A percentile compares a stretch with the other conserved stretches of the same genome.
Conservation (phyloP, 148 eudicot species). For the Bassia scoparia region DNA sequence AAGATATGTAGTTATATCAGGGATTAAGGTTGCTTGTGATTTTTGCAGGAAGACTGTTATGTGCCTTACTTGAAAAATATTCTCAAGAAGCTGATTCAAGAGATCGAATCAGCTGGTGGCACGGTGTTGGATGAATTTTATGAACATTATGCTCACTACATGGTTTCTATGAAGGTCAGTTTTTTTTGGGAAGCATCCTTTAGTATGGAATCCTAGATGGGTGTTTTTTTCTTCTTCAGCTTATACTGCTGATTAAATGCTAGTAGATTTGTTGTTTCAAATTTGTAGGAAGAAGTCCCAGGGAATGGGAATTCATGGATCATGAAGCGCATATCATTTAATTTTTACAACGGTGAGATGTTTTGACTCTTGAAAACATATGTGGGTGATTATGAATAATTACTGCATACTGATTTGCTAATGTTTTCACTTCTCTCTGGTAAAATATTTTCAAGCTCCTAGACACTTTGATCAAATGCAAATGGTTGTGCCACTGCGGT, state of each 20-base stretch:
- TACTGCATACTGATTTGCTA: background rate
- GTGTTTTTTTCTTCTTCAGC: background rate
- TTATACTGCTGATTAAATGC: too few species aligned
- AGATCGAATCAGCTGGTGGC: constrained; percentile 60
- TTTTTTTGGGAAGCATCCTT: background rate
- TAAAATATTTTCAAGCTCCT: constrained; percentile 26
- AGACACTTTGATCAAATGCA: constrained; percentile 37
- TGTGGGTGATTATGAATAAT: constrained; percentile 4
- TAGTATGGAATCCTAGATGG: background rate
- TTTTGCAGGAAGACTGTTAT: constrained; percentile 50
- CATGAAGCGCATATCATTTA: constrained; percentile 59
- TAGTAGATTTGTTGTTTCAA: background rate
- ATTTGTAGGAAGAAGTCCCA: constrained; percentile 49
- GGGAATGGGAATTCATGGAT: constrained; percentile 48
- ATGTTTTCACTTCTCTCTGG: constrained; percentile 19
- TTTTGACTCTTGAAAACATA: background rate
- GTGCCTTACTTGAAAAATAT: constrained; percentile 54
- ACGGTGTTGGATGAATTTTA: constrained; percentile 75
- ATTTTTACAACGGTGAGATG: constrained; percentile 50
- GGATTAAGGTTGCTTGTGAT: constrained; percentile 15
- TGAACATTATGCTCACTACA: constrained; percentile 57
- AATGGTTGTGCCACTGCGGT: constrained; percentile 57
- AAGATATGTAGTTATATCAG: background rate
- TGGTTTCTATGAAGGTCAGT: constrained; percentile 65
- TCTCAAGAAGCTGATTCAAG: constrained; percentile 72